Evolutionary conservation across 2,329 filamentous ascomycete genomes (phyloP).

Genomic region (Botrytis cinerea): DNA sequence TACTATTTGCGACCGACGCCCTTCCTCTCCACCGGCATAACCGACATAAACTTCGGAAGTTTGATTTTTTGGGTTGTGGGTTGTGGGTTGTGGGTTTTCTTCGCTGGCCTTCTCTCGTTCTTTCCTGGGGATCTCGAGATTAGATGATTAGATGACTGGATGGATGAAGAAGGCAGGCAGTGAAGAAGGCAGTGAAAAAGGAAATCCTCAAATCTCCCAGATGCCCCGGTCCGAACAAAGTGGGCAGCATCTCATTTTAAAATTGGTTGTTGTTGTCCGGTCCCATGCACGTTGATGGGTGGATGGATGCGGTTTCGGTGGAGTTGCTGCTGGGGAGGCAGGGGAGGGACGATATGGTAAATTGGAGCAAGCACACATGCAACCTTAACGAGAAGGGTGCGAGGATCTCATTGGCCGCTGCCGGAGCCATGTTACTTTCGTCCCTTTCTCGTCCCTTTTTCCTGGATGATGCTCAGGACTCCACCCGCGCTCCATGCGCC

Average conservation of each 20-base stretch:
- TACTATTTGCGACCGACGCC: not conserved
- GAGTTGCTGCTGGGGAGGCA: not conserved
- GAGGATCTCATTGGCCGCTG: not conserved
- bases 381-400: not conserved
- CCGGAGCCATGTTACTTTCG: not conserved
- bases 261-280: not conserved
- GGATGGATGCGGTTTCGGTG: not conserved
- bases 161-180: not conserved
- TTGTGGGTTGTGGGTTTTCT: not conserved
- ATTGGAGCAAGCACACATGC: constrained; percentile 1
- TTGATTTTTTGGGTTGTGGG: not conserved
- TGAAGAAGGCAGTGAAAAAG: not conserved
- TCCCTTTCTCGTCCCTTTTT: not conserved
- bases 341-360: not conserved
- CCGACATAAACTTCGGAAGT: not conserved
- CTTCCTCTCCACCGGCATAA: not conserved
- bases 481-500: not conserved
- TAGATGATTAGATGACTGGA: not conserved
- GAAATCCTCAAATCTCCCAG: not conserved
- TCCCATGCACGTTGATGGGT: not conserved
- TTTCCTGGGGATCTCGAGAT: not conserved
- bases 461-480: not conserved
- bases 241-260: constrained; percentile 23
- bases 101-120: not conserved
- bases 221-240: not conserved